These are phyloP conservation scores for Chalara sp. DNA, from an alignment of 2,329 filamentous ascomycete genomes.

Conservation along the genomic window DNA sequence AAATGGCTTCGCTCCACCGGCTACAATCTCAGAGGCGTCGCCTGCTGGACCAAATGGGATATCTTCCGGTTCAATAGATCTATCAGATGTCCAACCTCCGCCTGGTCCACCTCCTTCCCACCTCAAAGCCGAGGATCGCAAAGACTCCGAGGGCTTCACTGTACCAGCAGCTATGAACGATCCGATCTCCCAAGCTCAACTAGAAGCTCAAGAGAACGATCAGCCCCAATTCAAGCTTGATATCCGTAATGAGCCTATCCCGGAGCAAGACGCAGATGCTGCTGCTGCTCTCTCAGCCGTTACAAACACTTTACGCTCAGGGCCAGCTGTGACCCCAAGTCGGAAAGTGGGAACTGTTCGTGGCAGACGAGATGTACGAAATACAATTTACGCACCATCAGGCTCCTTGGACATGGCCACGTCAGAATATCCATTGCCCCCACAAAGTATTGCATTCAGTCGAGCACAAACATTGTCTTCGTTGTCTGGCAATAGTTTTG, in stretches of 20 bases:
- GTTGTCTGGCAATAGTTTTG: constrained; percentile 50
- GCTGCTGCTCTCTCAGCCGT: constrained; percentile 71
- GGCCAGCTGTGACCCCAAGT: constrained; percentile 53
- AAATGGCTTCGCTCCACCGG: constrained; percentile 15
- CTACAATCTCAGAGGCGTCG: not conserved
- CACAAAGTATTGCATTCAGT: constrained; percentile 25
- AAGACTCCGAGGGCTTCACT: constrained; percentile 70
- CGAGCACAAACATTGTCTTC: constrained; percentile 44
- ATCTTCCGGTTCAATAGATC: constrained; percentile 30
- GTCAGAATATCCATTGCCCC: constrained; percentile 17
- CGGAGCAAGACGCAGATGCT: constrained; percentile 69
- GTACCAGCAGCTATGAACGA: constrained; percentile 59
- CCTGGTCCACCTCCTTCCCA: constrained; percentile 38
- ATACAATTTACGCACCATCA: constrained; percentile 69
- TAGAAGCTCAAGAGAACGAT: constrained; percentile 54
- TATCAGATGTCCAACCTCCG: constrained; percentile 45
- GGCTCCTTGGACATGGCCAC: constrained; percentile 16
- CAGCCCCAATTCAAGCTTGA: constrained; percentile 68
- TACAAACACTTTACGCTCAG: constrained; percentile 61
- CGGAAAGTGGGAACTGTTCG: constrained; percentile 71
- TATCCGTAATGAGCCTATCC: constrained; percentile 71
- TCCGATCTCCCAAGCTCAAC: constrained; percentile 66
- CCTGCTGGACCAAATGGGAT: constrained; percentile 39
- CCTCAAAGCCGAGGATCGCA: constrained; percentile 34
- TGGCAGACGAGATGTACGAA: constrained; percentile 84